phyloP scores from a whole-genome alignment of 2,329 filamentous ascomycete genomes.

The Xylariaceae sp. region DNA sequence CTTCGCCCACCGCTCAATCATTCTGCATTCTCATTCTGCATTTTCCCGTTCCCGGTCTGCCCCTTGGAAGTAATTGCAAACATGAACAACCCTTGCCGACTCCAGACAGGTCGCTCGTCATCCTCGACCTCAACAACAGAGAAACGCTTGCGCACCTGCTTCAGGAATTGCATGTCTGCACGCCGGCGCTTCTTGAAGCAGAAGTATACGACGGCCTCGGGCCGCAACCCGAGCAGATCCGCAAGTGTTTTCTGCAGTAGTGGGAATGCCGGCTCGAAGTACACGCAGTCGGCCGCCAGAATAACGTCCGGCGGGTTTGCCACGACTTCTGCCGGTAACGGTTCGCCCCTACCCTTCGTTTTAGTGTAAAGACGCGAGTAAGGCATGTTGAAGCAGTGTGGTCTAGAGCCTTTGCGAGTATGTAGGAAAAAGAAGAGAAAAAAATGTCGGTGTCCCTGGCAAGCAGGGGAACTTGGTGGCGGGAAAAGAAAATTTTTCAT shows the following conservation, averaged over 20 bases:
- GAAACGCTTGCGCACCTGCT: slow-evolving; percentile 63
- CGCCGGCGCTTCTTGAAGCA: slow-evolving; percentile 91
- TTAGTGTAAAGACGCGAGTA: slow-evolving; percentile 8
- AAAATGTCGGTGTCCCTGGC: neutral
- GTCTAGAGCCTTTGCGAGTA: neutral
- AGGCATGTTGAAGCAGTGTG: neutral
- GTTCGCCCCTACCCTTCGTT: slow-evolving; percentile 49
- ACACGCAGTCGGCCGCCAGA: slow-evolving; percentile 94
- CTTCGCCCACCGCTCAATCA: neutral
- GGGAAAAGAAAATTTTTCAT: neutral
- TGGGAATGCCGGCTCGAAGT: slow-evolving; percentile 94
- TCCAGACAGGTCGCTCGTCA: slow-evolving; percentile 53
- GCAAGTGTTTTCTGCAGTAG: slow-evolving; percentile 73
- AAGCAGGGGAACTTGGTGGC: neutral
- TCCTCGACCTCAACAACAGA: slow-evolving; percentile 57
- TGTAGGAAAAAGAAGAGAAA: neutral
- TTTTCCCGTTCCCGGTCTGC: neutral
- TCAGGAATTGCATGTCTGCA: slow-evolving; percentile 71
- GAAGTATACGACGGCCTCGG: slow-evolving; percentile 63
- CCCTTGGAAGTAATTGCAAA: slow-evolving; percentile 43
- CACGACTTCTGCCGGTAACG: slow-evolving; percentile 48
- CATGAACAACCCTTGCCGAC: slow-evolving; percentile 54
- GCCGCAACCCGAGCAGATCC: slow-evolving; percentile 68
- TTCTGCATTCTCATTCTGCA: neutral
- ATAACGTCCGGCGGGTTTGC: slow-evolving; percentile 67